phyloP scores from a whole-genome alignment of 1,284 basidiomycete genomes.

The Erythrobasidium hasegawianum region DNA sequence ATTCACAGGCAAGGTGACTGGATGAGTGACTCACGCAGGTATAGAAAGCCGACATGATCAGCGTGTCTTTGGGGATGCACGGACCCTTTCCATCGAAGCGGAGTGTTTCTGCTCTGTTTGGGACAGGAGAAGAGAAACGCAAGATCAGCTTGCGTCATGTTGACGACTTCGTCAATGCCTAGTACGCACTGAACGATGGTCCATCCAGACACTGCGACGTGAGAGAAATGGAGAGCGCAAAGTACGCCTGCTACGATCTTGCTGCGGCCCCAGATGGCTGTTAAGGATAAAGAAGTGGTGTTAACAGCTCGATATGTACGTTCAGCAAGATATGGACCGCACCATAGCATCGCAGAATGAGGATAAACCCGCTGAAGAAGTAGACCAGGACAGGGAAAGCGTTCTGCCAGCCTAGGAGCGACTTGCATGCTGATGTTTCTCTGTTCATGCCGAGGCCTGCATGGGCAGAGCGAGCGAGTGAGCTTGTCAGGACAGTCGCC shows the following conservation, averaged over 20 bases:
- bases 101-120: not conserved
- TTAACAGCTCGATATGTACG: too few species aligned
- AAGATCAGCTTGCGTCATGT: too few species aligned
- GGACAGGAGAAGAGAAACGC: too few species aligned
- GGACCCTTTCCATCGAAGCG: not conserved
- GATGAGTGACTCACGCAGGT: not conserved
- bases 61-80: not conserved
- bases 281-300: not conserved
- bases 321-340: not conserved
- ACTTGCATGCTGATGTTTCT: constrained; percentile 7
- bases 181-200: not conserved
- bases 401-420: constrained; percentile 13
- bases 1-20: too few species aligned
- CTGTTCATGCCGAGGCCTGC: constrained; percentile 9
- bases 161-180: too few species aligned
- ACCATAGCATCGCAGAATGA: constrained; percentile 15
- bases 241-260: not conserved
- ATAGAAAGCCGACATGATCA: constrained; percentile 2
- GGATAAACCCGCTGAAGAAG: constrained; percentile 8
- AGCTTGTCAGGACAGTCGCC: too few species aligned
- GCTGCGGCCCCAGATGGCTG: not conserved
- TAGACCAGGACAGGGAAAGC: constrained; percentile 22
- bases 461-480: too few species aligned
- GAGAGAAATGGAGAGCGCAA: not conserved
- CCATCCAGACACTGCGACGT: not conserved